These are phyloP conservation scores for Chytriomyces sp. DNA, from an alignment of 192 early-diverging fungal species.

Conservation along the genomic window DNA sequence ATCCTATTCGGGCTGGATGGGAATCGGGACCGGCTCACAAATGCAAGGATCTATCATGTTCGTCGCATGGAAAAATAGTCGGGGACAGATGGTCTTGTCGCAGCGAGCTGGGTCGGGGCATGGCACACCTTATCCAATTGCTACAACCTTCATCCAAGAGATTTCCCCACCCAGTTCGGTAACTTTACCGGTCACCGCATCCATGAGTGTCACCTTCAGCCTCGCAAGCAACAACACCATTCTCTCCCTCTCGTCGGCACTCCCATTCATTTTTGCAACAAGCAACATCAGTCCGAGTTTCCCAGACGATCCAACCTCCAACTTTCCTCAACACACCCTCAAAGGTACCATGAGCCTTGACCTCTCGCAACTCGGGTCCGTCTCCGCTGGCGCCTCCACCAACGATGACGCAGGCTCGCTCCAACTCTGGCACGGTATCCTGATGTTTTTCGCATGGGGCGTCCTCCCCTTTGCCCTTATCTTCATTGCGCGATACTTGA, in stretches of 20 bases:
- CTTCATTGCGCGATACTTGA: constrained; percentile 46
- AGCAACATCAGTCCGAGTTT: neutral
- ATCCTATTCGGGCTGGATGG: constrained; percentile 18
- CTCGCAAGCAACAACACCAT: neutral
- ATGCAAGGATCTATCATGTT: constrained; percentile 33
- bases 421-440: constrained; percentile 33
- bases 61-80: constrained; percentile 31
- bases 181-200: neutral
- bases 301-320: neutral
- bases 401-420: neutral
- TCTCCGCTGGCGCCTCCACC: neutral
- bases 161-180: neutral
- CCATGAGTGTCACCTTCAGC: neutral
- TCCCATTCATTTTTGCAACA: constrained; percentile 32
- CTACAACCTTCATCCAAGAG: too few species aligned
- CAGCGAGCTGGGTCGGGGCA: constrained; percentile 28
- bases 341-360: constrained; percentile 18
- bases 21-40: constrained; percentile 24
- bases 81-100: constrained; percentile 25
- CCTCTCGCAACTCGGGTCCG: neutral
- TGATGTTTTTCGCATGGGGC: constrained; percentile 42
- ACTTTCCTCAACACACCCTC: constrained; percentile 18
- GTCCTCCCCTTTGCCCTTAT: constrained; percentile 36
- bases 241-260: constrained; percentile 4
- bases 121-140: constrained; percentile 9